Percentiles rank a stretch among this genome's conserved stretches.
These are phyloP conservation scores for Pontederia crassipes DNA, from an alignment of 176 grass and related monocot genomes.

Conservation along the genomic window DNA sequence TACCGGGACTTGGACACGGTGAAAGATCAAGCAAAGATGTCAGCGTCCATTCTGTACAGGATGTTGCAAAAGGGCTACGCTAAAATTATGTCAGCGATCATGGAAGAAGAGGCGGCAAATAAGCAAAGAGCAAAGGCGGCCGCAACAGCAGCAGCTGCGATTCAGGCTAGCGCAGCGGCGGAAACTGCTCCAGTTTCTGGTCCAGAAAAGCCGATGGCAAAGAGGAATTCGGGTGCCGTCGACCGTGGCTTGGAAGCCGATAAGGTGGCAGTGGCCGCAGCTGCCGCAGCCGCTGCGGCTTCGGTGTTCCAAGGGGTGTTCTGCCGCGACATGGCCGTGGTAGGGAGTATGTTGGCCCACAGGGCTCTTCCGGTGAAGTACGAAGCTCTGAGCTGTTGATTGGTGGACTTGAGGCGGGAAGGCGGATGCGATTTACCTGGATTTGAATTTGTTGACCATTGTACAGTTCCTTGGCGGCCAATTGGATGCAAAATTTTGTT, in stretches of 20 bases:
- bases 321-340: conserved; percentile 93
- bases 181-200: not conserved
- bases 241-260: not conserved
- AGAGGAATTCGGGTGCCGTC: not conserved
- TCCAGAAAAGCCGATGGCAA: not conserved
- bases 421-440: not conserved
- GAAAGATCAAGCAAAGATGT: conserved; percentile 81
- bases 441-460: not conserved
- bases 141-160: not conserved
- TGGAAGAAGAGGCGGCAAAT: conserved; percentile 48
- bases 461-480: not conserved
- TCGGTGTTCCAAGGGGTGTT: conserved; percentile 83
- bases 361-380: conserved; percentile 68
- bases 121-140: conserved; percentile 44
- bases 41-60: conserved; percentile 60
- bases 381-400: conserved; percentile 87
- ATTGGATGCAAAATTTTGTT: not conserved
- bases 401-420: not conserved
- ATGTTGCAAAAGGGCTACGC: conserved; percentile 84
- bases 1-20: conserved; percentile 75
- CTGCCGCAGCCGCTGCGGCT: conserved; percentile 1
- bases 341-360: conserved; percentile 74
- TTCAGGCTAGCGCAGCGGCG: not conserved
- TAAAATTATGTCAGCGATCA: conserved; percentile 43
- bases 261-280: not conserved